Evolutionary conservation across 331 rosid species (phyloP).

Genomic region (Rosa hybrid): DNA sequence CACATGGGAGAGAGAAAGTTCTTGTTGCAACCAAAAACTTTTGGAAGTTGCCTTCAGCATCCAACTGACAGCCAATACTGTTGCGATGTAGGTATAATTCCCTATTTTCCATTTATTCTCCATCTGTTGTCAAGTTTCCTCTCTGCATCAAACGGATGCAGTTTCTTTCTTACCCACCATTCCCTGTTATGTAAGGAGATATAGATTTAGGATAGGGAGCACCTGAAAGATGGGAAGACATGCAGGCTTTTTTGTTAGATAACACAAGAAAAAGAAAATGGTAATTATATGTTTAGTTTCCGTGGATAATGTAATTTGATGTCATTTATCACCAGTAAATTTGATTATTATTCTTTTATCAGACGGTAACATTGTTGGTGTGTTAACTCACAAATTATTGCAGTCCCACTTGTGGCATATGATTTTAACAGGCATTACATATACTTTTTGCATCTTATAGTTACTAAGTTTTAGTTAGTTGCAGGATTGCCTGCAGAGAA

Average conservation of each 20-base stretch:
- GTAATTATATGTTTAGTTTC: slow-evolving; percentile 25
- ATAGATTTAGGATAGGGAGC: slow-evolving; percentile 39
- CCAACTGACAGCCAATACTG: slow-evolving; percentile 35
- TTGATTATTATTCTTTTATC: slow-evolving; percentile 8
- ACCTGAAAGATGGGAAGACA: slow-evolving; percentile 34
- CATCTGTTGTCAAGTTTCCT: slow-evolving; percentile 19
- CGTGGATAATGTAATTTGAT: slow-evolving; percentile 7
- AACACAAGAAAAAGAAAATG: slow-evolving; percentile 34
- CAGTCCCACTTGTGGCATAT: background rate
- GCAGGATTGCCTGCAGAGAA: background rate
- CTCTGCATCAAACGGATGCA: slow-evolving; percentile 42
- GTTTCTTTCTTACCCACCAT: slow-evolving; percentile 37
- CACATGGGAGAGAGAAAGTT: slow-evolving; percentile 75
- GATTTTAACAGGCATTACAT: background rate
- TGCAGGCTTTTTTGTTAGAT: slow-evolving; percentile 33
- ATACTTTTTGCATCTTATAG: background rate
- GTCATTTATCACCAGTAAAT: slow-evolving; percentile 10
- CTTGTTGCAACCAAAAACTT: slow-evolving; percentile 73
- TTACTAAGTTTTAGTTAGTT: background rate
- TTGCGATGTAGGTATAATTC: slow-evolving; percentile 41
- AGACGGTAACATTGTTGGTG: background rate
- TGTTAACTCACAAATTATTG: background rate
- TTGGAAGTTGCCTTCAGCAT: slow-evolving; percentile 61
- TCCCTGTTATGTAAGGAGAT: slow-evolving; percentile 37
- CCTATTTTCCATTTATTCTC: background rate